phyloP scores from a whole-genome alignment of 768 basidiomycete genomes.

The Clavaria fumosa region DNA sequence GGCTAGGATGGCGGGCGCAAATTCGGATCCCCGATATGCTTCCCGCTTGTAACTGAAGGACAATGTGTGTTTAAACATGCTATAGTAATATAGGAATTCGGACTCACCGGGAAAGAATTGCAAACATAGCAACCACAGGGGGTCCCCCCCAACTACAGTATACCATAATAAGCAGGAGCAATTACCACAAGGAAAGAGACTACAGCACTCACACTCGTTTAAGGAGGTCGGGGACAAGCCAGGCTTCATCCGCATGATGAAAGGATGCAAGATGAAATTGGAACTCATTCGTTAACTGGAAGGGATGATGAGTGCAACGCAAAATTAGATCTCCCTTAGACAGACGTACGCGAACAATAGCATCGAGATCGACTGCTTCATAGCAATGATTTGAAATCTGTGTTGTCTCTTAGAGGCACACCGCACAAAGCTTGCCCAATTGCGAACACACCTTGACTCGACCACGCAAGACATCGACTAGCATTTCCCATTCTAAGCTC shows the following conservation, averaged over 20 bases:
- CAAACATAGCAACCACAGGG: slow-evolving; percentile 66
- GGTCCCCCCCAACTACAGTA: slow-evolving; percentile 23
- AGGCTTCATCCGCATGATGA: slow-evolving; percentile 70
- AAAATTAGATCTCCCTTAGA: not conserved
- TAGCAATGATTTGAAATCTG: slow-evolving; percentile 30
- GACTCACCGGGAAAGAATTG: slow-evolving; percentile 40
- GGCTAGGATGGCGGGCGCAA: slow-evolving; percentile 55
- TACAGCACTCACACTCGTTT: slow-evolving; percentile 45
- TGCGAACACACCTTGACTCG: slow-evolving; percentile 42
- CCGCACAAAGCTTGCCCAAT: no score
- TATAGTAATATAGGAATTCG: not conserved
- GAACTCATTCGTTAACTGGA: slow-evolving; percentile 65
- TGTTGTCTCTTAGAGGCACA: not conserved
- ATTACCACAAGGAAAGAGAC: not conserved
- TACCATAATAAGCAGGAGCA: not conserved
- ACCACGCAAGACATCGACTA: slow-evolving; percentile 59
- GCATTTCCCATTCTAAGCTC: slow-evolving; percentile 50
- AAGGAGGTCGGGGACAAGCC: slow-evolving; percentile 62
- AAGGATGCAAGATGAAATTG: slow-evolving; percentile 60
- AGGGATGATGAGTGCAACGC: not conserved
- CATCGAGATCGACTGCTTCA: slow-evolving; percentile 53
- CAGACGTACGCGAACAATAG: slow-evolving; percentile 39
- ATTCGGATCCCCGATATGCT: slow-evolving; percentile 54
- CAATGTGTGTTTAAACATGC: not conserved
- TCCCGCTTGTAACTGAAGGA: slow-evolving; percentile 28